phyloP scores from a whole-genome alignment of 2,329 filamentous ascomycete species.

The Fusarium sp. region DNA sequence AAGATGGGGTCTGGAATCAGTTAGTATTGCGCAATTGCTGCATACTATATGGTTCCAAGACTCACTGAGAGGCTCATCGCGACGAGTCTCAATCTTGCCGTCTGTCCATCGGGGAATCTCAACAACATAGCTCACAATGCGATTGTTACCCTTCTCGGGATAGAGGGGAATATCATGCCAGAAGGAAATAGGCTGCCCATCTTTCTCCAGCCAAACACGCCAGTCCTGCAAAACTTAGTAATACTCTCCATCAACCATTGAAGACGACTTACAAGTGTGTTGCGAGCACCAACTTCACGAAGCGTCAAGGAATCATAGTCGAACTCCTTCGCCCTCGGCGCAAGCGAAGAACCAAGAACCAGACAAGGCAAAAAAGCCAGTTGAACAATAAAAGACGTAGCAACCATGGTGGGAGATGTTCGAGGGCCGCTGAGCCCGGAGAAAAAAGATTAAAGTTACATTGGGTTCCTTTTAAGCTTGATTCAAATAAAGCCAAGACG shows the following conservation, averaged over 20 bases:
- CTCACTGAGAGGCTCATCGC: conserved; percentile 53
- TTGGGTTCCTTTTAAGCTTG: conserved; percentile 31
- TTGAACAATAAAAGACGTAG: conserved; percentile 20
- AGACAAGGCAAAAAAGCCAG: conserved; percentile 37
- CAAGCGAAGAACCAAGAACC: conserved; percentile 21
- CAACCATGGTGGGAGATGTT: conserved; percentile 25
- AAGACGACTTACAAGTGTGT: conserved; percentile 47
- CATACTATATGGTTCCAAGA: background rate
- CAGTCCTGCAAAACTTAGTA: conserved; percentile 47
- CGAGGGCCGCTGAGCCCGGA: background rate
- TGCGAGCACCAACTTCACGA: conserved; percentile 52
- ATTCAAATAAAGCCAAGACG: conserved; percentile 1
- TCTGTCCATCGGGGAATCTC: conserved; percentile 57
- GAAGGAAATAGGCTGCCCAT: conserved; percentile 53
- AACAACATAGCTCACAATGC: conserved; percentile 52
- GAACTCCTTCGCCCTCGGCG: conserved; percentile 32
- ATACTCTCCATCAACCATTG: accelerated
- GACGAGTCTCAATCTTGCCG: conserved; percentile 53
- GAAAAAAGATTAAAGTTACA: conserved; percentile 1
- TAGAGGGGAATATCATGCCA: conserved; percentile 57
- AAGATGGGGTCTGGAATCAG: conserved; percentile 50
- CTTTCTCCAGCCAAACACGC: conserved; percentile 54
- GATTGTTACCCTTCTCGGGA: conserved; percentile 48
- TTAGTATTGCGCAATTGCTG: background rate
- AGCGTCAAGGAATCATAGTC: conserved; percentile 45